phyloP scores from a whole-genome alignment of 371 early-diverging fungal genomes.

The Mortierella sp. region DNA sequence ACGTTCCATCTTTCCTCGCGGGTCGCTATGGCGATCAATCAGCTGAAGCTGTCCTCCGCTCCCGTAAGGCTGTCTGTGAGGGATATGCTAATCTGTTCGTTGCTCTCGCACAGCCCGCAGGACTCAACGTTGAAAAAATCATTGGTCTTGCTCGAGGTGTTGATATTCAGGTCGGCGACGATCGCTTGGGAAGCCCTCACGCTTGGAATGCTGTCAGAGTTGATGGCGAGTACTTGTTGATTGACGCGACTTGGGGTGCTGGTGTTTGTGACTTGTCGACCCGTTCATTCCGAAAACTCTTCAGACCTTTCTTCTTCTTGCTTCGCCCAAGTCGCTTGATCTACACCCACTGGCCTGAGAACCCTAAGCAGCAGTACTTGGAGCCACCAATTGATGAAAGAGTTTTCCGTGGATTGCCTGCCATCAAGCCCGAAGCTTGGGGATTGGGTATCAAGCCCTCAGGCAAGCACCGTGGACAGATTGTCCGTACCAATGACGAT shows the following conservation, averaged over 20 bases:
- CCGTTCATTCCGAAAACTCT: constrained; percentile 49
- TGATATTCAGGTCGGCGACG: constrained; percentile 51
- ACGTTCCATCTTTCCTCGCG: constrained; percentile 54
- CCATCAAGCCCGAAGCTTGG: constrained; percentile 54
- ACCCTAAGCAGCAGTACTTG: constrained; percentile 59
- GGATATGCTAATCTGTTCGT: constrained; percentile 61
- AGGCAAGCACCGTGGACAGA: constrained; percentile 38
- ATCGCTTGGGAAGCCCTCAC: constrained; percentile 50
- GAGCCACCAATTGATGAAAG: constrained; percentile 51
- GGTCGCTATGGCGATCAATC: constrained; percentile 51
- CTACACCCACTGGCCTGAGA: constrained; percentile 60
- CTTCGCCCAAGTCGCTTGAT: constrained; percentile 57
- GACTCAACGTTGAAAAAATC: constrained; percentile 50
- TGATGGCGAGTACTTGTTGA: constrained; percentile 59
- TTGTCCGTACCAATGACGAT: constrained; percentile 40
- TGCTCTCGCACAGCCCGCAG: constrained; percentile 56
- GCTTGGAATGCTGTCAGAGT: constrained; percentile 62
- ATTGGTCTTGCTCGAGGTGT: constrained; percentile 60
- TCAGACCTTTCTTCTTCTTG: constrained; percentile 62
- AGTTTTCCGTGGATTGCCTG: constrained; percentile 52
- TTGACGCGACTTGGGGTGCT: constrained; percentile 66
- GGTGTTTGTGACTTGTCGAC: constrained; percentile 49
- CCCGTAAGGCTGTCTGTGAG: constrained; percentile 59
- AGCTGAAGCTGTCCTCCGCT: constrained; percentile 54
- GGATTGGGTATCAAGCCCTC: constrained; percentile 44